phyloP scores from a whole-genome alignment of 495 filamentous ascomycete genomes.

The Trichoderma orchidacearum region DNA sequence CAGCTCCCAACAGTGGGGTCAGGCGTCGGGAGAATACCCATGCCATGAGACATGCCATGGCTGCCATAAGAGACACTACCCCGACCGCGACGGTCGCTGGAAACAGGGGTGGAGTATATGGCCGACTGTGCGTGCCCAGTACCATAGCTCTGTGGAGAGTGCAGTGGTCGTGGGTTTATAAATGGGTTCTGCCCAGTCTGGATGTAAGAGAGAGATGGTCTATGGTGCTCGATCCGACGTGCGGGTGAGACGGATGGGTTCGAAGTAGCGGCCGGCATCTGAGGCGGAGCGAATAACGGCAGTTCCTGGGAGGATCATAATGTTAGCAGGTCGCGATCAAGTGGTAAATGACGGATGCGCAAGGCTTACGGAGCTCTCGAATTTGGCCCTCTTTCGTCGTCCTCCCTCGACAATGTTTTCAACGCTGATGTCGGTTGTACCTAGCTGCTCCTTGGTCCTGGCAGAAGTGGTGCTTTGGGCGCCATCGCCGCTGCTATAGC shows the following conservation, averaged over 20 bases:
- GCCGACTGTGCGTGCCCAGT: conserved; percentile 29
- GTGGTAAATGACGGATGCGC: conserved; percentile 6
- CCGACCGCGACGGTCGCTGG: conserved; percentile 52
- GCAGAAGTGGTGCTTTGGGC: conserved; percentile 61
- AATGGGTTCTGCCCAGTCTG: conserved; percentile 61
- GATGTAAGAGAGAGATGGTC: conserved; percentile 51
- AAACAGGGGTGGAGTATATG: conserved; percentile 41
- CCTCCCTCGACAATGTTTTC: conserved; percentile 97
- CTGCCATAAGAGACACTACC: conserved; percentile 40
- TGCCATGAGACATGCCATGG: conserved; percentile 14
- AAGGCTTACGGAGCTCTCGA: conserved; percentile 80
- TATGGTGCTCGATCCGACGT: conserved; percentile 48
- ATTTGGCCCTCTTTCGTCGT: conserved; percentile 89
- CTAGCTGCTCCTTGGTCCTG: conserved; percentile 65
- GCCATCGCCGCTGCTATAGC: conserved; percentile 71
- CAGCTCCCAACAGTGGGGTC: conserved; percentile 89
- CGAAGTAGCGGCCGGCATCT: conserved; percentile 77
- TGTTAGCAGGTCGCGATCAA: conserved; percentile 7
- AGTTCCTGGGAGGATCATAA: conserved; percentile 52
- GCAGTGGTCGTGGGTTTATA: conserved; percentile 54
- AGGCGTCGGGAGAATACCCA: conserved; percentile 59
- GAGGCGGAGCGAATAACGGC: conserved; percentile 84
- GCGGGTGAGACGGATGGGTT: conserved; percentile 88
- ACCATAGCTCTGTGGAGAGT: conserved; percentile 65
- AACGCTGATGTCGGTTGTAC: conserved; percentile 92